A percentile compares a stretch with the other conserved stretches of the same genome.
These are phyloP conservation scores for Murraya paniculata DNA, from an alignment of 345 rosid species.

Conservation along the genomic window DNA sequence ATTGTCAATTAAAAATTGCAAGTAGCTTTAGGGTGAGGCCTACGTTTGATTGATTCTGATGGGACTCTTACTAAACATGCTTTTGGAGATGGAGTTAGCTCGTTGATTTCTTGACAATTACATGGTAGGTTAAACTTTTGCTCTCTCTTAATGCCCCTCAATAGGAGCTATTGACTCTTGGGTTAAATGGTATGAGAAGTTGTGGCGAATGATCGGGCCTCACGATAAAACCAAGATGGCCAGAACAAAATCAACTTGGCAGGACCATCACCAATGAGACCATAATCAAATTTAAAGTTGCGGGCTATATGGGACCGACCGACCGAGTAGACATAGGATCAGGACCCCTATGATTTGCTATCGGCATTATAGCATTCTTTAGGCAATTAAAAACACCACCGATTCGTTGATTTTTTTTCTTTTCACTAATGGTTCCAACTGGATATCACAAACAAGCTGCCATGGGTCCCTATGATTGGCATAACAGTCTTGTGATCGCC, in stretches of 20 bases:
- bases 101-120: background rate
- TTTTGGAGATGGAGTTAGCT: background rate
- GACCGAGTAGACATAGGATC: background rate
- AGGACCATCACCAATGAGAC: background rate
- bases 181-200: background rate
- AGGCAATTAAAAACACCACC: background rate
- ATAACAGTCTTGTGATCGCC: no score
- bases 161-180: background rate
- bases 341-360: background rate
- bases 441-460: no score
- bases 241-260: background rate
- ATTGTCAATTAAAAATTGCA: background rate
- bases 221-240: background rate
- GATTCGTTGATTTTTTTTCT: background rate
- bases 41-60: background rate
- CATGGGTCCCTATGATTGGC: no score
- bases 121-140: background rate
- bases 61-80: background rate
- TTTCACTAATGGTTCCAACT: background rate
- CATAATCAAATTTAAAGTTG: background rate
- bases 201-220: no score
- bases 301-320: background rate
- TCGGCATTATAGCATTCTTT: background rate
- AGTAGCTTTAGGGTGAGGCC: no score
- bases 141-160: background rate